Base-by-base conservation (phyloP, 768 basidiomycete species). In the Boletus edulis region DNA sequence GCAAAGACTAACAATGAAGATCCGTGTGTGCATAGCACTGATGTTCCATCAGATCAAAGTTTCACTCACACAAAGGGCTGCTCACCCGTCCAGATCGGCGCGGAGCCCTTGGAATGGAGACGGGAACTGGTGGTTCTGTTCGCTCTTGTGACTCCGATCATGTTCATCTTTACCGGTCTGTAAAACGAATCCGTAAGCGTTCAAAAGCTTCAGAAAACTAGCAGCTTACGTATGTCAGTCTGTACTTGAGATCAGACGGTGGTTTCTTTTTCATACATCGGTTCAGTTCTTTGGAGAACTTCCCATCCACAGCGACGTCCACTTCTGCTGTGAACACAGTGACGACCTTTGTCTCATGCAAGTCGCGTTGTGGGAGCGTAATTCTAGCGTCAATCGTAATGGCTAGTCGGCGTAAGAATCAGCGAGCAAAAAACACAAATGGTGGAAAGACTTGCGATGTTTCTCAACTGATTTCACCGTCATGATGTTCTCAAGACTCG, bases 401-500 rank as follows among this genome's bases (percentile, higher is more conserved):
- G 9, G 50, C 50, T 51, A 27, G 20, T 40, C 34, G 4, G 34
- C n/a, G 31, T 51, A 34, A 51, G 32, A 43, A 35, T 43, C 12
- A 24, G 39, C 3, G 2, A 0, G 8, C 17, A 35, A 42, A 42
- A 24, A 12, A 42, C 17, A 27, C 17, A 3, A 17, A 27, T 14
- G 31, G 11, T 12, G 9, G 7, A 24, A 43, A 43, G 12, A 51
- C 41, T 43, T 35, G 13, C 50, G 34, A 35, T 24, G 42, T 17
- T 13, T 22, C 12, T 35, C 17, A 3, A 51, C 24, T 43, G 41
- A 51, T 37, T 73, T 78, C 9, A 92, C 79, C 17, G 72, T 78
- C 90, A 95, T 94, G 49, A 81, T 83, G 5, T 80, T 78, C 17
- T 72, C 72, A 2, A 76, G 75, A 57, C 86, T 90, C 3, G 73